These are phyloP conservation scores for Otatea glauca DNA, from an alignment of 176 grass and related monocot species.

Conservation along the genomic window DNA sequence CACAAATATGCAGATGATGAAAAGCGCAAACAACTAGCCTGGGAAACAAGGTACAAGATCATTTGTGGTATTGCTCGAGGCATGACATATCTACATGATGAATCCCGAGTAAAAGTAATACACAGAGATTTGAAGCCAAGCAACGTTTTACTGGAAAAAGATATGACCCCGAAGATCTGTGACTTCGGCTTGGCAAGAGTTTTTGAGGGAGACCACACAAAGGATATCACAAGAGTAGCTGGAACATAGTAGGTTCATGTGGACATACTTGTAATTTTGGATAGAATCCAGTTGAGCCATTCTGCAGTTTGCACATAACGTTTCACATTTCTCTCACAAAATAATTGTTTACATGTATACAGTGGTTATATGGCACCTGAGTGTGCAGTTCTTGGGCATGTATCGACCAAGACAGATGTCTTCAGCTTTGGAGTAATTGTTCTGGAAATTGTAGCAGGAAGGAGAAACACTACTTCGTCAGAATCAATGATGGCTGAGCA, in stretches of 20 bases:
- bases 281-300: neutral
- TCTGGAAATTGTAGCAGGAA: slow-evolving; percentile 55
- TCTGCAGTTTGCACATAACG: neutral
- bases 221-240: slow-evolving; percentile 69
- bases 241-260: slow-evolving; percentile 54
- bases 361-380: slow-evolving; percentile 58
- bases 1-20: neutral
- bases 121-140: slow-evolving; percentile 79
- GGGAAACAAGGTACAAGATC: slow-evolving; percentile 63
- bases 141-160: slow-evolving; percentile 71
- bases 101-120: slow-evolving; percentile 57
- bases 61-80: slow-evolving; percentile 71
- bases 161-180: slow-evolving; percentile 69
- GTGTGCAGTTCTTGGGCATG: slow-evolving; percentile 57
- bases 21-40: slow-evolving; percentile 44
- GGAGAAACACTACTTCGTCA: slow-evolving; percentile 45
- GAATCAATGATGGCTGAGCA: slow-evolving; percentile 42
- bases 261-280: neutral
- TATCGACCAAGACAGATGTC: slow-evolving; percentile 53
- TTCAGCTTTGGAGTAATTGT: slow-evolving; percentile 68
- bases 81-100: slow-evolving; percentile 68
- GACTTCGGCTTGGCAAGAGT: slow-evolving; percentile 77
- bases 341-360: neutral
- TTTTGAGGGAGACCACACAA: slow-evolving; percentile 52
- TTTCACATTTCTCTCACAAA: neutral